A percentile compares a stretch with the other conserved stretches of the same genome.
phyloP scores from a whole-genome alignment of 257 asterid species.

The Osmanthus fragrans region DNA sequence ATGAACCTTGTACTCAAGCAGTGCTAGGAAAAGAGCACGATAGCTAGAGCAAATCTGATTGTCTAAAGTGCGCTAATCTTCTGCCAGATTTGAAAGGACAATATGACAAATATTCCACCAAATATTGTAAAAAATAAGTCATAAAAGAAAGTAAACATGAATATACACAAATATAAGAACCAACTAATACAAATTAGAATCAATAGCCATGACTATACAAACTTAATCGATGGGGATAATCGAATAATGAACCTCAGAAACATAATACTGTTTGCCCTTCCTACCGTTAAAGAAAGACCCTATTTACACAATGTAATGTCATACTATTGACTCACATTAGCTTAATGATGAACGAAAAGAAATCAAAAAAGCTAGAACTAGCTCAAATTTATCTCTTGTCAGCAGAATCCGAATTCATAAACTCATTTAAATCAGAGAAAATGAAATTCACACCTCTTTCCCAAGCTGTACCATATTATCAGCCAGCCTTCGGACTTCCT shows the following conservation, averaged over 20 bases:
- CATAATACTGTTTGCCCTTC: conserved; percentile 6
- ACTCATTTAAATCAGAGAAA: background rate
- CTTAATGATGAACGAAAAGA: background rate
- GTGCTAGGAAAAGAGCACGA: no score
- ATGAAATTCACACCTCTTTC: conserved; percentile 60
- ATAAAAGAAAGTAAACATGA: background rate
- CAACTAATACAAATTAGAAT: no score
- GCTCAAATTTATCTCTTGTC: background rate
- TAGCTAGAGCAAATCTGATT: background rate
- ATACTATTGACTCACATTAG: background rate
- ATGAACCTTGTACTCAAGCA: background rate
- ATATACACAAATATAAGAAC: background rate
- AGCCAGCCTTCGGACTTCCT: conserved; percentile 95
- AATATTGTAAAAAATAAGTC: background rate
- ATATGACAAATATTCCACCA: background rate
- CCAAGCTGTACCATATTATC: conserved; percentile 98
- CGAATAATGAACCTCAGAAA: background rate
- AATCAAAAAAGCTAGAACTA: background rate
- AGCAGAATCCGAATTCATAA: conserved; percentile 2
- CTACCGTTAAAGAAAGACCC: background rate
- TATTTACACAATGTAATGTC: background rate
- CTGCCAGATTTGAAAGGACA: background rate
- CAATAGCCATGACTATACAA: no score
- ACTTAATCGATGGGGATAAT: background rate
- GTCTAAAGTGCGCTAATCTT: background rate